Percentiles rank a stretch among this genome's conserved stretches.
Conservation (phyloP, 257 asterid genomes). For the Scutellaria baicalensis region DNA sequence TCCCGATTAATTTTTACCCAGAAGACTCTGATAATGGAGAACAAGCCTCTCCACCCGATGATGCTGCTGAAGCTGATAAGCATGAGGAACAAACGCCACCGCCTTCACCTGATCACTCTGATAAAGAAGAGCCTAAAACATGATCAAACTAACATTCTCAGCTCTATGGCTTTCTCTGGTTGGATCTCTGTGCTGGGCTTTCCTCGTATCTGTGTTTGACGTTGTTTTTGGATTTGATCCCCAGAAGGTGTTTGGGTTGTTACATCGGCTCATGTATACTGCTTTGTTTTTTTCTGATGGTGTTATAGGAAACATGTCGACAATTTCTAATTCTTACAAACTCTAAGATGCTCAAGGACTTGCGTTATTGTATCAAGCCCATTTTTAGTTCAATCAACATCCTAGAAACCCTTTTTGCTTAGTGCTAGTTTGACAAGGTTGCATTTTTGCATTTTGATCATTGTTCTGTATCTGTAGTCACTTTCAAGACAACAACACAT, state of each 20-base stretch:
- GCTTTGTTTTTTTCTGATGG: not conserved
- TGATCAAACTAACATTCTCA: not conserved
- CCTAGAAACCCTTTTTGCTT: not conserved
- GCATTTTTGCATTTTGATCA: not conserved
- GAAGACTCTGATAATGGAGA: conserved; percentile 63
- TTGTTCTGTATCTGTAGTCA: not conserved
- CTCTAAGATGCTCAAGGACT: not conserved
- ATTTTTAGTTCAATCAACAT: not conserved
- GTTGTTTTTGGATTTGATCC: conserved; percentile 14
- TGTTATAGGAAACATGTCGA: not conserved
- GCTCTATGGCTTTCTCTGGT: not conserved
- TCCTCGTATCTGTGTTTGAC: not conserved
- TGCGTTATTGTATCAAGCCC: not conserved
- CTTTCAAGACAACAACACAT: no score
- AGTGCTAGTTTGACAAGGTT: not conserved
- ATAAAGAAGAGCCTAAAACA: conserved; percentile 28
- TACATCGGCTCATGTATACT: not conserved
- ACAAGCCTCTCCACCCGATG: conserved; percentile 46
- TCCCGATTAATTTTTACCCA: conserved; percentile 77
- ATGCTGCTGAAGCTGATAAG: conserved; percentile 43
- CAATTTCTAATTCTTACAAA: not conserved
- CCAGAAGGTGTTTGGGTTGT: conserved; percentile 8
- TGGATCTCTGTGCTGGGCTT: conserved; percentile 4
- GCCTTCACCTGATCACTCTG: conserved; percentile 31
- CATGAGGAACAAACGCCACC: conserved; percentile 38